Evolutionary conservation across 1,284 basidiomycete genomes (phyloP).

Genomic region (Retiboletus flavoniger): DNA sequence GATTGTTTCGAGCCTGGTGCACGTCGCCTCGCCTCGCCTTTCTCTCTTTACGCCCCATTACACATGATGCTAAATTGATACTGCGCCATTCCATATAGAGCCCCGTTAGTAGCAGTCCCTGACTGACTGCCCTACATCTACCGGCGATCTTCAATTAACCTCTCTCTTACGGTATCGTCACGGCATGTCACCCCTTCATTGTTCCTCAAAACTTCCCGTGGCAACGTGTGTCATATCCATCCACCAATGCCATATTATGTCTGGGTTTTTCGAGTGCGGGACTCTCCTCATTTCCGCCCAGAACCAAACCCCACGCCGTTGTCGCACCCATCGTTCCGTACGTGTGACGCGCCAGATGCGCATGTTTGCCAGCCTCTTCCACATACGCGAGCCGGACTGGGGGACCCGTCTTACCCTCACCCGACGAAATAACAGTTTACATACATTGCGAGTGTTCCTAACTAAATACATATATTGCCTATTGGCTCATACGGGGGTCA

Average conservation of each 20-base stretch:
- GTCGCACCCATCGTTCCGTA: constrained; percentile 13
- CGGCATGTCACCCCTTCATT: constrained; percentile 2
- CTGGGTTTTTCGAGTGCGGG: not conserved
- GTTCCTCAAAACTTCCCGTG: constrained; percentile 18
- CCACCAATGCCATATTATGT: not conserved
- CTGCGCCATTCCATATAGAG: too few relatives aligned
- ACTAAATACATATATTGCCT: too few relatives aligned
- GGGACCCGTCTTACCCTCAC: constrained; percentile 16
- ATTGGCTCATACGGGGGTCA: too few relatives aligned
- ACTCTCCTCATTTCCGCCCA: constrained; percentile 17
- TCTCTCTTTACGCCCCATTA: too few relatives aligned
- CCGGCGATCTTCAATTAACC: constrained; percentile 21
- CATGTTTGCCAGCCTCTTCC: constrained; percentile 10
- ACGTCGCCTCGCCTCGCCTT: too few relatives aligned
- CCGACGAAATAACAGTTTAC: too few relatives aligned
- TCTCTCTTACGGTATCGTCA: constrained; percentile 10
- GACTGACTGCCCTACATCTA: too few relatives aligned
- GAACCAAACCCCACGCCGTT: constrained; percentile 12
- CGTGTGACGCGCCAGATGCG: constrained; percentile 14
- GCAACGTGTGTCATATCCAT: not conserved
- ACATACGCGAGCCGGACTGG: constrained; percentile 14
- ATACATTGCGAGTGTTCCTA: too few relatives aligned
- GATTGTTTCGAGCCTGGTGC: too few relatives aligned
- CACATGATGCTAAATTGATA: too few relatives aligned
- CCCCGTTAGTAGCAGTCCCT: too few relatives aligned